Conservation (phyloP, 1,284 basidiomycete genomes). For the Macrocybe sp. region DNA sequence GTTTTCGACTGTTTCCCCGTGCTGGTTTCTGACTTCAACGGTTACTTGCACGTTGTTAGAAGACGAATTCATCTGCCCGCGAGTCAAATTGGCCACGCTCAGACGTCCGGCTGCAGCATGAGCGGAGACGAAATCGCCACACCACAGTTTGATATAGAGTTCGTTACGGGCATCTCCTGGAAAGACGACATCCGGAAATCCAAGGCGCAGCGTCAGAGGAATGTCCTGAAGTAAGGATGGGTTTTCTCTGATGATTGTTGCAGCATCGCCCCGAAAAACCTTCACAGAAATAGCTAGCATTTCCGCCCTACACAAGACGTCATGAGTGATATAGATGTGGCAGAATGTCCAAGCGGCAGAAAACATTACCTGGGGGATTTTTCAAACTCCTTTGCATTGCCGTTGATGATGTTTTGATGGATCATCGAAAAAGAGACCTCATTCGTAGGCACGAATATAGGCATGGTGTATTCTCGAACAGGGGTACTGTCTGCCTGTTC, state of each 20-base stretch:
- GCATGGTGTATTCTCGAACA: slow-evolving; percentile 79
- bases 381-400: slow-evolving; percentile 77
- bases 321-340: slow-evolving; percentile 3
- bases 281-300: slow-evolving; percentile 87
- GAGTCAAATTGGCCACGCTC: slow-evolving; percentile 59
- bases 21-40: slow-evolving; percentile 78
- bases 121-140: slow-evolving; percentile 71
- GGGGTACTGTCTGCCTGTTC: slow-evolving; percentile 60
- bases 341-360: slow-evolving; percentile 1
- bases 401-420: slow-evolving; percentile 91
- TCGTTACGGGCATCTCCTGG: slow-evolving; percentile 93
- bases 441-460: slow-evolving; percentile 81
- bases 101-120: slow-evolving; percentile 47
- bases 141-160: slow-evolving; percentile 92
- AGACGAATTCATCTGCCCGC: slow-evolving; percentile 46
- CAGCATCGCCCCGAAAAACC: slow-evolving; percentile 79
- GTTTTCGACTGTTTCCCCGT: slow-evolving; percentile 71
- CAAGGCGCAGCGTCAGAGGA: slow-evolving; percentile 83
- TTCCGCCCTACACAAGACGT: slow-evolving; percentile 59
- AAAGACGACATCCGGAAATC: slow-evolving; percentile 95
- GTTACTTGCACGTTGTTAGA: slow-evolving; percentile 85
- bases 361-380: slow-evolving; percentile 72
- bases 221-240: slow-evolving; percentile 82
- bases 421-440: slow-evolving; percentile 89
- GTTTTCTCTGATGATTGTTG: slow-evolving; percentile 78